phyloP scores from a whole-genome alignment of 192 early-diverging fungal species.

The Haplosporangium gracile region DNA sequence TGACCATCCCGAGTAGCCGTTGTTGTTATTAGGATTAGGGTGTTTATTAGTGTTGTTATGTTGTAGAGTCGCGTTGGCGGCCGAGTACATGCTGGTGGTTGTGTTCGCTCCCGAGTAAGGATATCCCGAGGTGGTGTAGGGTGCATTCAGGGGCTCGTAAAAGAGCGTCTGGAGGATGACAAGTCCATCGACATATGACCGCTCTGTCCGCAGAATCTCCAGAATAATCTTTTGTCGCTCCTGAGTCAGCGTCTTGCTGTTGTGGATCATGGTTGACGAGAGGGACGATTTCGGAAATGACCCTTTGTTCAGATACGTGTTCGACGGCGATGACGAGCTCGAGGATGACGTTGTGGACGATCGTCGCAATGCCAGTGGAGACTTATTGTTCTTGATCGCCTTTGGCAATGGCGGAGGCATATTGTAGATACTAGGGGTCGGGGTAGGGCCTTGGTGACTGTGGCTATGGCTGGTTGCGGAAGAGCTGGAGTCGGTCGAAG shows the following conservation, averaged over 20 bases:
- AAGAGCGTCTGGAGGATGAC: constrained; percentile 67
- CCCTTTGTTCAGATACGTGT: constrained; percentile 19
- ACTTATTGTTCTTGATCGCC: constrained; percentile 38
- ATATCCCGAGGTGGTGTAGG: constrained; percentile 14
- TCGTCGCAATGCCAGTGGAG: constrained; percentile 31
- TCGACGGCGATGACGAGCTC: constrained; percentile 24
- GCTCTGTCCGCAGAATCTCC: constrained; percentile 88
- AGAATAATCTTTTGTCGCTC: constrained; percentile 76
- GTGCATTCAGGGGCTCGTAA: constrained; percentile 43
- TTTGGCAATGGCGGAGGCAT: constrained; percentile 17
- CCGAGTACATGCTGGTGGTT: constrained; percentile 9
- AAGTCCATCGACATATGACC: constrained; percentile 87
- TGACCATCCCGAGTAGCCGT: neutral
- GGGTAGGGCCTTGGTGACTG: neutral
- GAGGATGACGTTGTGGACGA: constrained; percentile 34
- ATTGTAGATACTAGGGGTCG: neutral
- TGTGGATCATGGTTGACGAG: constrained; percentile 10
- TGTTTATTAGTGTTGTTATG: constrained; percentile 16
- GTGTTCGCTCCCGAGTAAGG: constrained; percentile 35
- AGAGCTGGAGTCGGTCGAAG: neutral
- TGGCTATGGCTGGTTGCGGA: neutral
- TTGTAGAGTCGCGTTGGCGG: neutral
- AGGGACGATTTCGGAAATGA: constrained; percentile 39
- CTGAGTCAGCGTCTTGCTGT: constrained; percentile 40
- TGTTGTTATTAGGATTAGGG: constrained; percentile 15